These are phyloP conservation scores for Plantago elongata DNA, from an alignment of 257 asterid genomes.

Conservation along the genomic window DNA sequence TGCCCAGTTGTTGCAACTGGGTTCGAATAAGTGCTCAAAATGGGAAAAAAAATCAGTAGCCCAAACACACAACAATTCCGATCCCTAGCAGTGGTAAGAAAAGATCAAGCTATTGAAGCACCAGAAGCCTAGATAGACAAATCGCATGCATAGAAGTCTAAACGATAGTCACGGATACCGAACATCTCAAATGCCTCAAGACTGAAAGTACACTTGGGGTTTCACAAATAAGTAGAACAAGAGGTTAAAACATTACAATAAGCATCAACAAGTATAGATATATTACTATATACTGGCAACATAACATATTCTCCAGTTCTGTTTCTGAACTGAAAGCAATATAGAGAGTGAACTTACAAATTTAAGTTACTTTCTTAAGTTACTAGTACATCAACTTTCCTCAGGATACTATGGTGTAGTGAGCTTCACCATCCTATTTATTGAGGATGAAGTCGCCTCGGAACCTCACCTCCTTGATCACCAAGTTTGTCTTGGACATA, in stretches of 20 bases:
- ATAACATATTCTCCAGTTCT: constrained; percentile 4
- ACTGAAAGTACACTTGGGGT: neutral
- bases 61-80: no score
- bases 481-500: constrained; percentile 13
- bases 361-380: constrained; percentile 3
- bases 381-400: constrained; percentile 7
- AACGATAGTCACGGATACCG: no score
- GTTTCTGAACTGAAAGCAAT: constrained; percentile 3
- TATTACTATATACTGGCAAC: neutral
- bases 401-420: constrained; percentile 8
- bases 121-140: no score
- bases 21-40: no score
- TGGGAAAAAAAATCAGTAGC: no score
- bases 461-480: constrained; percentile 2
- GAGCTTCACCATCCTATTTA: constrained; percentile 15
- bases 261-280: constrained; percentile 5
- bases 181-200: neutral
- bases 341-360: constrained; percentile 6
- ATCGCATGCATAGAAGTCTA: no score
- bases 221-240: neutral
- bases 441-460: constrained; percentile 7
- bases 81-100: no score
- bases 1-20: no score
- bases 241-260: neutral
- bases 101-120: no score